These are phyloP conservation scores for Fusarium palustre DNA, from an alignment of 2,329 filamentous ascomycete species.

Conservation along the genomic window DNA sequence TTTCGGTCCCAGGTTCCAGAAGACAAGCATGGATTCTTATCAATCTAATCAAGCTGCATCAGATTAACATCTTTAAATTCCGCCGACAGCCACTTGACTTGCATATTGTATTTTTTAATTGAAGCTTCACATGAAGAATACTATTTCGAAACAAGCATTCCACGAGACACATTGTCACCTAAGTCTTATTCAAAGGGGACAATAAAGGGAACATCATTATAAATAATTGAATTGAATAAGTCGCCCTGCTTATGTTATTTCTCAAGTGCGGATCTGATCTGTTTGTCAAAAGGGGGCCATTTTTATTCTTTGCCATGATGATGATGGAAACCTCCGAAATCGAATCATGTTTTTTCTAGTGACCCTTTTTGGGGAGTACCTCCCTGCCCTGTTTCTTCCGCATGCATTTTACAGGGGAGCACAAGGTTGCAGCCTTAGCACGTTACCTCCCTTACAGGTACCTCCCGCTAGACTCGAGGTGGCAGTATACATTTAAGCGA, in stretches of 20 bases:
- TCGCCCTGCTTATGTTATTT: constrained; percentile 4
- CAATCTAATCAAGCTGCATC: constrained; percentile 48
- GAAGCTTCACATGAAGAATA: background rate
- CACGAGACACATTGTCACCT: background rate
- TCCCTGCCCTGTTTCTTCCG: constrained; percentile 43
- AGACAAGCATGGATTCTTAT: constrained; percentile 47
- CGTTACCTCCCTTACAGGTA: constrained; percentile 15
- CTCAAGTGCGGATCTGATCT: background rate
- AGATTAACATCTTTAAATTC: constrained; percentile 34
- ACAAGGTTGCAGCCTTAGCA: constrained; percentile 29
- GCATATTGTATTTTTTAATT: background rate
- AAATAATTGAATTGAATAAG: background rate
- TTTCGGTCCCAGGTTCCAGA: constrained; percentile 22
- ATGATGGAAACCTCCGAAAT: constrained; percentile 47
- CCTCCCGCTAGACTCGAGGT: background rate
- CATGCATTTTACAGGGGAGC: constrained; percentile 23
- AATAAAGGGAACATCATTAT: background rate
- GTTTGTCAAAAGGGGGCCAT: constrained; percentile 24
- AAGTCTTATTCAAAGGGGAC: background rate
- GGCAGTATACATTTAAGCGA: constrained; percentile 28
- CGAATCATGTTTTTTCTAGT: constrained; percentile 43
- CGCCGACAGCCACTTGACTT: background rate
- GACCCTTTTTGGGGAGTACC: constrained; percentile 33
- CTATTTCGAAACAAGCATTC: background rate
- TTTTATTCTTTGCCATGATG: constrained; percentile 4